Evolutionary conservation across 441 rosid genomes (phyloP), one percentile per base, ranked within the genome.

Genomic region (Gossypium aridum): DNA sequence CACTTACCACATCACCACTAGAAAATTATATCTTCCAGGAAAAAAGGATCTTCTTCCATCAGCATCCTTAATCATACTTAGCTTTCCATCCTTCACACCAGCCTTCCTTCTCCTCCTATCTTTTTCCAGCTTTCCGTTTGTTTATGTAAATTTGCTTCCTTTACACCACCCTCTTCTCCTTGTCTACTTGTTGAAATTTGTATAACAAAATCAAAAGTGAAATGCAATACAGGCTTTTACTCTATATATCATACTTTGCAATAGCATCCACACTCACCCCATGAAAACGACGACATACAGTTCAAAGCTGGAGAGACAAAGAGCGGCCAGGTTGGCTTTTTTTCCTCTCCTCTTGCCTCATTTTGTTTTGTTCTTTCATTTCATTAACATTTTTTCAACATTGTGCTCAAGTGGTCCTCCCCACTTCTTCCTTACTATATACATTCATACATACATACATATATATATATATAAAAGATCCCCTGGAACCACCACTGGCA

Each of bases 391-490:
- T 20, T 71, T 37, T 12, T 56, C 57, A 47, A 12, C 74, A 71
- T 34, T 71, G 75, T 71, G 75, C 64, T 71, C 54, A 71, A 56
- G 75, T 71, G 75, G 75, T 71, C 75, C 75, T 71, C 66, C 26
- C 22, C 53, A 39, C 56, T 19, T 23, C 61, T 19, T 19, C 61
- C 61, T 56, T 56, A 17, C 20, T 54, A 49, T 49, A 49, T 49
- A 49, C 16, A 5, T 56, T 19, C 61, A 19, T 19, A 10, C 22
- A 0, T 17, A 7, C 8, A 55, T 1, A 17, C 2, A 14, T 2
- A 53, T 13, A 53, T 14, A n/a, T 7, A 16, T 54, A 54, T 9
- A 55, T 22, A 51, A 56, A 56, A 57, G 28, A 71, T 39, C 53
- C 74, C 37, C 23, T 70, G 23, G 10, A 6, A 70, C 31, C 61